Evolutionary conservation across 2,329 filamentous ascomycete species (phyloP).

Genomic region (Acrodontium crateriforme): DNA sequence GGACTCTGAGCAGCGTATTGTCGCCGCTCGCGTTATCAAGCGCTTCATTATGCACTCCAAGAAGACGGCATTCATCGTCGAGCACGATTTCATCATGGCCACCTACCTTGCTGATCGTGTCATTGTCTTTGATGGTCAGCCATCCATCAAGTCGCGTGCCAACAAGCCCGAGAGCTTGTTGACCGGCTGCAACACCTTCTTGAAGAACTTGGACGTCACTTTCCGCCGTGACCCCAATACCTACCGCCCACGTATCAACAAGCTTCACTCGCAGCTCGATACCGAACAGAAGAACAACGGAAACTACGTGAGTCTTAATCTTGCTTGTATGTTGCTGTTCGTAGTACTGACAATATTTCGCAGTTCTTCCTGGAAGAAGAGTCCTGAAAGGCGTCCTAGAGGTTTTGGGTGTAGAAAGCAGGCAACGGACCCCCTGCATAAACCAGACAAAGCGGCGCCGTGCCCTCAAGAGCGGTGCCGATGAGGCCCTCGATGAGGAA

Average conservation of each 20-base stretch:
- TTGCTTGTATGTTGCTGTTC: not conserved
- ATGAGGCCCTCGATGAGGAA: constrained; percentile 43
- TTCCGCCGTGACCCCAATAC: constrained; percentile 97
- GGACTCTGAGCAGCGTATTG: constrained; percentile 97
- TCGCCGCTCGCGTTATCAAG: constrained; percentile 95
- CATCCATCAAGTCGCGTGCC: constrained; percentile 74
- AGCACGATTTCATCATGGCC: constrained; percentile 99
- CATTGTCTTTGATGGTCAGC: constrained; percentile 94
- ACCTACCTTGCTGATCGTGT: constrained; percentile 78
- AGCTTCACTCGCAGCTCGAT: constrained; percentile 86
- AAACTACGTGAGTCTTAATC: constrained; percentile 59
- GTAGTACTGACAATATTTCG: not conserved
- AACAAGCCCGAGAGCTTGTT: constrained; percentile 84
- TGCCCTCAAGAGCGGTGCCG: constrained; percentile 27
- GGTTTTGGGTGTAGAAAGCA: constrained; percentile 2
- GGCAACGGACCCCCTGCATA: constrained; percentile 9
- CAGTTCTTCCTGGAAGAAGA: constrained; percentile 93
- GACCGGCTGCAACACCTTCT: constrained; percentile 90
- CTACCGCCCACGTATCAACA: constrained; percentile 97
- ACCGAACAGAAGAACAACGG: constrained; percentile 90
- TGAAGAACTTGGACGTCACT: constrained; percentile 93
- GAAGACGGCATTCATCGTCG: constrained; percentile 97
- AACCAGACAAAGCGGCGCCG: constrained; percentile 20
- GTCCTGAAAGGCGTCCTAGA: constrained; percentile 49
- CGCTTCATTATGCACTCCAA: constrained; percentile 99